These are phyloP conservation scores for Eimeria mitis DNA, from an alignment of 169 alveolate genomes.

Conservation along the genomic window DNA sequence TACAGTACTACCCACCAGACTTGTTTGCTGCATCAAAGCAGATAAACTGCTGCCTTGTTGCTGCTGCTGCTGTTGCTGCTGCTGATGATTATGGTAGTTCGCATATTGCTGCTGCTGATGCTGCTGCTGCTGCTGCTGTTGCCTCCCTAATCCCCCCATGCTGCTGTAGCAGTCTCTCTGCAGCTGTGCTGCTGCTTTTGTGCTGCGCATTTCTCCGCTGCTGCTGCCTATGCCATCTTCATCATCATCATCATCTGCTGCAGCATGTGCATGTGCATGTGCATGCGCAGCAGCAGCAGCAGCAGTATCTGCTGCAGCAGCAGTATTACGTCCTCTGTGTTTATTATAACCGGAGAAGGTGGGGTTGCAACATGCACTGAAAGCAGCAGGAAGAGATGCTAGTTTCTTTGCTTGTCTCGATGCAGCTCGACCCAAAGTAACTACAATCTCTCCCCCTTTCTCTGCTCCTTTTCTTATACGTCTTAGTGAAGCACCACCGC, in stretches of 20 bases:
- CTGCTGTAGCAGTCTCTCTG: not conserved
- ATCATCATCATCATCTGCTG: not conserved
- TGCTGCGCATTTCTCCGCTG: no score
- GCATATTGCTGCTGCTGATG: slow-evolving; percentile 8
- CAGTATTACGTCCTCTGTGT: not conserved
- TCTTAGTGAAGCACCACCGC: not conserved
- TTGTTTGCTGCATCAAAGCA: slow-evolving; percentile 15
- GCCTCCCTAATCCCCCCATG: not conserved
- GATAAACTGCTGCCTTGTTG: not conserved
- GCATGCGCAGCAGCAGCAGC: not conserved
- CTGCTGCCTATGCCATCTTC: not conserved
- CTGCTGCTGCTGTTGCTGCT: not conserved
- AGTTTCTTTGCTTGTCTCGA: slow-evolving; percentile 20
- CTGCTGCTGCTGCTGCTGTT: no score
- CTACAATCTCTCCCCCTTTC: not conserved
- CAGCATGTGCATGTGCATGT: not conserved
- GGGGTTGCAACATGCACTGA: slow-evolving; percentile 12
- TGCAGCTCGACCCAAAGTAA: not conserved
- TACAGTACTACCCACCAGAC: slow-evolving; percentile 3
- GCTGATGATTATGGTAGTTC: no score
- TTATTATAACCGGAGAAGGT: not conserved
- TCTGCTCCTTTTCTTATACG: not conserved
- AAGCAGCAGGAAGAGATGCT: slow-evolving; percentile 10
- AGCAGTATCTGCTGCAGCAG: not conserved
- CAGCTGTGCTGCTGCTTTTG: not conserved